Evolutionary conservation across 768 basidiomycete species (phyloP).

Genomic region (Boletales sp.): DNA sequence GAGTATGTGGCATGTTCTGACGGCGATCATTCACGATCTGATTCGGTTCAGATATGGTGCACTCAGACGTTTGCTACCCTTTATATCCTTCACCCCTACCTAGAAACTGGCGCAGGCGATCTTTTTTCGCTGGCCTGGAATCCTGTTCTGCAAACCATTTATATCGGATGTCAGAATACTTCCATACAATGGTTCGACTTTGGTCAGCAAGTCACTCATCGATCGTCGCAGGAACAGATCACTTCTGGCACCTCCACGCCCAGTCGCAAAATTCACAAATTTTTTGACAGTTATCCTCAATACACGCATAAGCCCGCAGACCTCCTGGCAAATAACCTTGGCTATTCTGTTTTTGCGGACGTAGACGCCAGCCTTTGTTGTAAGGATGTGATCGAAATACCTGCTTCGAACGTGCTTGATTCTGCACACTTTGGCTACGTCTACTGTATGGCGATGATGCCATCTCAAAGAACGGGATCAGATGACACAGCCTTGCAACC

Average conservation of each 20-base stretch:
- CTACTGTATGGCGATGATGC: conserved; percentile 68
- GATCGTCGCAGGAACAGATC: conserved; percentile 5
- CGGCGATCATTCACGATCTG: conserved; percentile 3
- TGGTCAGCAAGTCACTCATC: conserved; percentile 7
- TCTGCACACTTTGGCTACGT: conserved; percentile 95
- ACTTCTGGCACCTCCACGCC: conserved; percentile 35
- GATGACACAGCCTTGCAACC: conserved; percentile 24
- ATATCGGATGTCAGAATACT: conserved; percentile 89
- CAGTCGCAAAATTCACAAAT: conserved; percentile 68
- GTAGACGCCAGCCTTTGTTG: conserved; percentile 17
- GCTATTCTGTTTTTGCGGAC: conserved; percentile 25
- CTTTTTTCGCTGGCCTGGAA: conserved; percentile 85
- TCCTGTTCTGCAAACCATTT: conserved; percentile 62
- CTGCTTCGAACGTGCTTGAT: conserved; percentile 68
- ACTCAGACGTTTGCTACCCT: conserved; percentile 62
- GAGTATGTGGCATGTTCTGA: conserved; percentile 44
- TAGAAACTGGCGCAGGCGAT: conserved; percentile 81
- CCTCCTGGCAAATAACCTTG: conserved; percentile 57
- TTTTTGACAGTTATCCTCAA: conserved; percentile 87
- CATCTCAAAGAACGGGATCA: conserved; percentile 37
- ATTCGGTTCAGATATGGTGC: conserved; percentile 67
- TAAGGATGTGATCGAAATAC: conserved; percentile 45
- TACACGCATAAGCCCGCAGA: conserved; percentile 67
- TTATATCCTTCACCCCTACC: conserved; percentile 72
- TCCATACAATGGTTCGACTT: conserved; percentile 89